phyloP scores from a whole-genome alignment of 1,139 yeast species.

The Saccharomyces hybrid region DNA sequence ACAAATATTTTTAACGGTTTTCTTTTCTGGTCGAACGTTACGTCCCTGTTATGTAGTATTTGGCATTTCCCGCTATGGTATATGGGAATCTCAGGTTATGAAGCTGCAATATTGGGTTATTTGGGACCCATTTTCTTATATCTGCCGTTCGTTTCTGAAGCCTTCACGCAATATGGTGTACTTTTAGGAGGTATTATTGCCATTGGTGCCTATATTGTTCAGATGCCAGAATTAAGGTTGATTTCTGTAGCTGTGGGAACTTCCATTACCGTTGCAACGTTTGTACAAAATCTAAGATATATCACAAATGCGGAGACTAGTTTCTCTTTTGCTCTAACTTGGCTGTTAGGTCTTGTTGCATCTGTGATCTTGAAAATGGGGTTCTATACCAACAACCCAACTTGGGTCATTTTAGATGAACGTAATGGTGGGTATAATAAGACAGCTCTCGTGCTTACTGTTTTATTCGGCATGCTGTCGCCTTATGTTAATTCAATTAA shows the following conservation, averaged over 20 bases:
- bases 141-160: conserved; percentile 49
- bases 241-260: conserved; percentile 60
- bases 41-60: conserved; percentile 75
- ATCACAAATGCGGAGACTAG: conserved; percentile 33
- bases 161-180: conserved; percentile 44
- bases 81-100: conserved; percentile 96
- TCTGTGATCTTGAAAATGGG: conserved; percentile 72
- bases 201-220: conserved; percentile 64
- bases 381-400: conserved; percentile 79
- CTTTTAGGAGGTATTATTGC: conserved; percentile 58
- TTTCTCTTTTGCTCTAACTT: conserved; percentile 47
- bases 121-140: conserved; percentile 51
- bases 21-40: conserved; percentile 75
- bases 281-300: conserved; percentile 51
- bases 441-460: conserved; percentile 60
- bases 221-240: conserved; percentile 63
- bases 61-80: conserved; percentile 98
- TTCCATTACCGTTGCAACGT: conserved; percentile 53
- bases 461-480: conserved; percentile 54
- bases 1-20: conserved; percentile 51
- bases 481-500: conserved; percentile 28
- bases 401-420: conserved; percentile 91
- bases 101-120: conserved; percentile 56
- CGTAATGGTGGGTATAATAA: conserved; percentile 82
- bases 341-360: conserved; percentile 62